Conservation (phyloP, 1,284 basidiomycete species). For the Porogramme epimiltina region DNA sequence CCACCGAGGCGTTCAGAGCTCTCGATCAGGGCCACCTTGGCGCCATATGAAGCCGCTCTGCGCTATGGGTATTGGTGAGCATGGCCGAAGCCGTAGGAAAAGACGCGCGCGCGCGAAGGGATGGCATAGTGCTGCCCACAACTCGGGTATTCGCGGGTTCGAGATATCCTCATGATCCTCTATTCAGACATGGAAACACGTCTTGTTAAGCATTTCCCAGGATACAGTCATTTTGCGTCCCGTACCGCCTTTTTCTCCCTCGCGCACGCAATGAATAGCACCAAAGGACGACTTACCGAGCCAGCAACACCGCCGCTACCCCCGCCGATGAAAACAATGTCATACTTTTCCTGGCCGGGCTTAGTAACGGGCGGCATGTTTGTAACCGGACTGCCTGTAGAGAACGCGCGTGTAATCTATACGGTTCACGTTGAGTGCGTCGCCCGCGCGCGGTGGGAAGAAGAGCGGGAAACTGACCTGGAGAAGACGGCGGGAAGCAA, state of each 20-base stretch:
- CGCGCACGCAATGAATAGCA: background rate
- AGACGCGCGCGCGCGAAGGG: too few species aligned
- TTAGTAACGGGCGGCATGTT: slow-evolving; percentile 73
- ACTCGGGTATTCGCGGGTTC: too few species aligned
- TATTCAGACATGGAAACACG: too few species aligned
- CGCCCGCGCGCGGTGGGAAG: background rate
- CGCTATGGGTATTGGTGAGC: slow-evolving; percentile 50
- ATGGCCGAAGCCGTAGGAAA: too few species aligned
- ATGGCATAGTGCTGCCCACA: too few species aligned
- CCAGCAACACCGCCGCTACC: slow-evolving; percentile 83
- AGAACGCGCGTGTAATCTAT: slow-evolving; percentile 54
- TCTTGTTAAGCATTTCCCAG: too few species aligned
- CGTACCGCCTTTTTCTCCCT: background rate
- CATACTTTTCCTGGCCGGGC: slow-evolving; percentile 68
- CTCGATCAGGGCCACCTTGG: slow-evolving; percentile 93
- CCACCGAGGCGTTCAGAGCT: slow-evolving; percentile 81
- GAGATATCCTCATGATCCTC: too few species aligned
- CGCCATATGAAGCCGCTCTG: slow-evolving; percentile 91
- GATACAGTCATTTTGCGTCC: too few species aligned
- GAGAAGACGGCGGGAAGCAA: slow-evolving; percentile 22
- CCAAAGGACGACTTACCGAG: slow-evolving; percentile 51
- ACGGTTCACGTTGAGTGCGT: background rate
- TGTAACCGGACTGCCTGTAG: slow-evolving; percentile 31
- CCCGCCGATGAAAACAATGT: slow-evolving; percentile 83
- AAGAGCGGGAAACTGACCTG: slow-evolving; percentile 9